Base-by-base conservation (phyloP, 164 flowering plant species). In the Akebia trifoliata region DNA sequence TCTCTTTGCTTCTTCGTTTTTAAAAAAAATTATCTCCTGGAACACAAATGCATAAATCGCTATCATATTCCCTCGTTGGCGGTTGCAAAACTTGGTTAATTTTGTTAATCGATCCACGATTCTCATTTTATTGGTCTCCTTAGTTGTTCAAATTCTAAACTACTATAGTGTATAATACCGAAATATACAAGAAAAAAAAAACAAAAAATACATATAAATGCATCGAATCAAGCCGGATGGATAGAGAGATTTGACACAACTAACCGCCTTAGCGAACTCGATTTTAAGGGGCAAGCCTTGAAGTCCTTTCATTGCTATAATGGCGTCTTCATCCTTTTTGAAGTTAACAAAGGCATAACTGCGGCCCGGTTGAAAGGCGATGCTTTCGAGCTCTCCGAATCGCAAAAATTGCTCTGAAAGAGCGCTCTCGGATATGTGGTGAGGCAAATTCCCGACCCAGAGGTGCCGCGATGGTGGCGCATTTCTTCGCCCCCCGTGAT, bases 251-350 rank as follows among this genome's bases (percentile, higher is more conserved):
- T 54, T 50, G 65, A 63, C 75, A 78, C 66, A 60, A 92, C 96
- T 92, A 79, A 89, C 98, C 98, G 86, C 85, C 93, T 92, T 92
- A 29, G 93, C 74, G 78, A 86, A 92, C 82, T 92, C 95, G 64
- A 92, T 81, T 73, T 70, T 86, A 74, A 92, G 72, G 9, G 91
- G 83, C 65, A 74, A 77, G 17, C 91, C 93, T 64, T 89, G 93
- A 46, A 92, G 91, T 18, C 70, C 74, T 60, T 71, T 71, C 67
- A 85, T 56, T 4, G 98, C 96, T 29, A 74, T 75, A 15, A 74
- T 56, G 4, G 95, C 98, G 42, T 83, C 96, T 25, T 92, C 95
- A 0, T 79, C 87, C 60, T 54, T 68, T 57, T 28, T 72, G 68
- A 76, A 92, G 61, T 89, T 89, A 57, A 89, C 49, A 50, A 89